Evolutionary conservation across 2,329 filamentous ascomycete genomes (phyloP).

Genomic region (Gyromitra esculenta): DNA sequence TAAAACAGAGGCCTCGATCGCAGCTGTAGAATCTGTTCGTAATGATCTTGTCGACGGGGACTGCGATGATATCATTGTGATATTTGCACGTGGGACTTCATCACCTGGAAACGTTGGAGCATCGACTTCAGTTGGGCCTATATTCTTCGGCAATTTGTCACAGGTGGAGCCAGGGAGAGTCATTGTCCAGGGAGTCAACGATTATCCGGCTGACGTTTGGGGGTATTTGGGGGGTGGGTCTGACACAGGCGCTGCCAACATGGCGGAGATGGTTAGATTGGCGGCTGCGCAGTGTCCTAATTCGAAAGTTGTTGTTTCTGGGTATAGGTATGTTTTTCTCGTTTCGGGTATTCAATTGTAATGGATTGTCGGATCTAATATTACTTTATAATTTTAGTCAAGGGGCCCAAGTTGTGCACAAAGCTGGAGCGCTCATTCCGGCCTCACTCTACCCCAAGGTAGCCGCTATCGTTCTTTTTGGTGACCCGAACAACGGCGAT

Average conservation of each 20-base stretch:
- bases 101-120: conserved; percentile 47
- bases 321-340: conserved; percentile 41
- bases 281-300: conserved; percentile 39
- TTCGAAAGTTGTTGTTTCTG: conserved; percentile 49
- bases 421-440: conserved; percentile 34
- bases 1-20: background rate
- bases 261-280: conserved; percentile 27
- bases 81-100: conserved; percentile 66
- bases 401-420: conserved; percentile 53
- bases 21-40: conserved; percentile 35
- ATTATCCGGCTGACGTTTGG: conserved; percentile 45
- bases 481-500: conserved; percentile 51
- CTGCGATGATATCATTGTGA: conserved; percentile 63
- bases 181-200: conserved; percentile 51
- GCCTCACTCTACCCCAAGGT: conserved; percentile 12
- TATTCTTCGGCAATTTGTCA: conserved; percentile 42
- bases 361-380: background rate
- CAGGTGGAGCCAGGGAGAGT: conserved; percentile 20
- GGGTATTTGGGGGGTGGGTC: conserved; percentile 50
- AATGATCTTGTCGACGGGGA: conserved; percentile 44
- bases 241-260: conserved; percentile 33
- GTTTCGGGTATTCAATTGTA: background rate
- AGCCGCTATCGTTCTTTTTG: conserved; percentile 51
- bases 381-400: conserved; percentile 30
- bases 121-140: conserved; percentile 42